Conservation (phyloP, 108 stramenopile genomes). For the Discostella stelligeroides region DNA sequence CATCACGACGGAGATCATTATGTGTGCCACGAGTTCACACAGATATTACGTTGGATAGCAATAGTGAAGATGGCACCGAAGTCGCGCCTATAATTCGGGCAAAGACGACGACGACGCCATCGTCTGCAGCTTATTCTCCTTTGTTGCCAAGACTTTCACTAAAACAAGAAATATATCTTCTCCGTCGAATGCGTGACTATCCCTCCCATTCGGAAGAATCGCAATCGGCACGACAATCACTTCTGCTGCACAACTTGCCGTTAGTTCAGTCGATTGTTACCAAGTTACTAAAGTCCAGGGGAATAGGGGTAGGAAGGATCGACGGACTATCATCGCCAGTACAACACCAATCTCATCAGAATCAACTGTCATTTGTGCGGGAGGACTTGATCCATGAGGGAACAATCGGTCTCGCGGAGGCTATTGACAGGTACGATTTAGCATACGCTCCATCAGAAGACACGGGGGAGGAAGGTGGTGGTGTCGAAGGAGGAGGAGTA, state of each 20-base stretch:
- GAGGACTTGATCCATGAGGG: slow-evolving; percentile 94
- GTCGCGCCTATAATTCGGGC: too few species aligned
- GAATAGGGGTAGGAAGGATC: slow-evolving; percentile 11
- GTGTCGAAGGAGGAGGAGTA: slow-evolving; percentile 40
- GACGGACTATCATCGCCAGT: neutral
- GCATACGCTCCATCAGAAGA: slow-evolving; percentile 13
- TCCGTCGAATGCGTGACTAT: slow-evolving; percentile 53
- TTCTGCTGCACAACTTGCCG: slow-evolving; percentile 72
- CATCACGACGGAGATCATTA: too few species aligned
- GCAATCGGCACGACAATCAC: slow-evolving; percentile 61
- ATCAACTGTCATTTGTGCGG: slow-evolving; percentile 38
- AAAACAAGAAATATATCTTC: slow-evolving; percentile 54
- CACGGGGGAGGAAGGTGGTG: neutral
- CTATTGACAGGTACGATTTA: slow-evolving; percentile 90
- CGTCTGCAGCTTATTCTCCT: neutral
- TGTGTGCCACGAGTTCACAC: too few species aligned
- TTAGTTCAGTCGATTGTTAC: slow-evolving; percentile 70
- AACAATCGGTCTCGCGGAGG: slow-evolving; percentile 84
- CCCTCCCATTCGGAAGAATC: slow-evolving; percentile 42
- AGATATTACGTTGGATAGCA: too few species aligned
- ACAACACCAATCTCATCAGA: neutral
- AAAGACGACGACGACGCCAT: neutral
- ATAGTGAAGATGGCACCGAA: too few species aligned
- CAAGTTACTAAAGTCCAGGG: slow-evolving; percentile 41
- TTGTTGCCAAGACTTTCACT: slow-evolving; percentile 34